These are phyloP conservation scores for Fusarium sp. DNA, from an alignment of 2,329 filamentous ascomycete genomes.

Conservation along the genomic window DNA sequence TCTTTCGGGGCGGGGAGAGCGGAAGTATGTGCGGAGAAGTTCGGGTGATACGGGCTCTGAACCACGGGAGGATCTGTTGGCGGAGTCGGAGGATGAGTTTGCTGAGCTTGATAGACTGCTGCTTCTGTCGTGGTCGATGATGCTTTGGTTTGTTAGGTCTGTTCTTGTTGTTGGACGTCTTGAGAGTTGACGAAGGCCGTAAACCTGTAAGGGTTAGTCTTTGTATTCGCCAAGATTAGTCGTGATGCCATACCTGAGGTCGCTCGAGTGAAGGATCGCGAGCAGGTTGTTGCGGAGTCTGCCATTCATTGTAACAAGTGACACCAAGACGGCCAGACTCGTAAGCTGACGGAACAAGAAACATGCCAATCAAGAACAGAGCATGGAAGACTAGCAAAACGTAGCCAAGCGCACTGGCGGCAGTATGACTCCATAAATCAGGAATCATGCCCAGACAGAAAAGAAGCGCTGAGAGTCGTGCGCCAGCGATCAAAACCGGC, in stretches of 20 bases:
- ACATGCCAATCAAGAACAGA: slow-evolving; percentile 56
- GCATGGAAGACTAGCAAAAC: slow-evolving; percentile 74
- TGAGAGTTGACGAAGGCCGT: slow-evolving; percentile 46
- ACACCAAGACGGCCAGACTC: slow-evolving; percentile 19
- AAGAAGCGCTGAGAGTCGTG: slow-evolving; percentile 33
- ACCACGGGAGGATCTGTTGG: slow-evolving; percentile 4
- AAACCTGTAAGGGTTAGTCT: slow-evolving; percentile 62
- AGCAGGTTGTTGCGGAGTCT: background rate
- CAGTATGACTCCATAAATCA: slow-evolving; percentile 70
- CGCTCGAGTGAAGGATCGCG: background rate
- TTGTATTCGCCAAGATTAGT: fast-evolving
- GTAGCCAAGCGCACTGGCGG: slow-evolving; percentile 78
- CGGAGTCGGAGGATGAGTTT: background rate
- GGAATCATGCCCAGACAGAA: slow-evolving; percentile 61
- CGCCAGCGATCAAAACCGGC: background rate
- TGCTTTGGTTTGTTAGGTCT: slow-evolving; percentile 18
- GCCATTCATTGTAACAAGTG: background rate
- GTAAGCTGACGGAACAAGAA: slow-evolving; percentile 30
- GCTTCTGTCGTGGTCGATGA: slow-evolving; percentile 3
- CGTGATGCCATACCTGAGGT: slow-evolving; percentile 29
- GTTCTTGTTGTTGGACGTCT: slow-evolving; percentile 41
- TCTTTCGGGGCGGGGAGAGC: slow-evolving; percentile 27
- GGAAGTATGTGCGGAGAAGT: slow-evolving; percentile 38
- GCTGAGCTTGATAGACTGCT: slow-evolving; percentile 10
- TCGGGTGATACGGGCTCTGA: slow-evolving; percentile 19